These are phyloP conservation scores for Aphanomyces invadans DNA, from an alignment of 352 stramenopile species.

Conservation along the genomic window DNA sequence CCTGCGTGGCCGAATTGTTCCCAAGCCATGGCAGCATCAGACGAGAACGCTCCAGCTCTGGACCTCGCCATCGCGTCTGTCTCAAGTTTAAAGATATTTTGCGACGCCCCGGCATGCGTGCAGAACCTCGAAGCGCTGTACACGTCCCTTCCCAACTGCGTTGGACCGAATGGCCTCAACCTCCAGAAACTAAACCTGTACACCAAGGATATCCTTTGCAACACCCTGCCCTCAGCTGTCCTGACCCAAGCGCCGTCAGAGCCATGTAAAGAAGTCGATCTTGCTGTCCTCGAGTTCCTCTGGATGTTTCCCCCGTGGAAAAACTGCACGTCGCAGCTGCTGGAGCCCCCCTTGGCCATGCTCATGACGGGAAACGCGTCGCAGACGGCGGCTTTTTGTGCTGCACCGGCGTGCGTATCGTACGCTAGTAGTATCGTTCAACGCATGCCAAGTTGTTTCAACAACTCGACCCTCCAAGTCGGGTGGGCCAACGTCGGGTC, in stretches of 20 bases:
- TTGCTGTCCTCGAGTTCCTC: conserved; percentile 6
- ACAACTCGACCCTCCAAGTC: not conserved
- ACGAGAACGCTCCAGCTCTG: not conserved
- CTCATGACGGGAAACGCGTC: not conserved
- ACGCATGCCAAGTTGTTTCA: conserved; percentile 6
- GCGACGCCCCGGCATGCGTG: not conserved
- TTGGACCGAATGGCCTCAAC: not conserved
- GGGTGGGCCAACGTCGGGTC: not conserved
- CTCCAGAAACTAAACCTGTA: not conserved
- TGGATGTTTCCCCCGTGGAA: not conserved
- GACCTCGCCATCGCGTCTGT: not conserved
- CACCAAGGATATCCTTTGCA: not conserved
- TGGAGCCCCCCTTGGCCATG: not conserved
- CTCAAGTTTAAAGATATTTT: not conserved
- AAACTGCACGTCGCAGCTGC: not conserved
- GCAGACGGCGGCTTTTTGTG: not conserved
- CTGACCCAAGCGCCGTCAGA: not conserved
- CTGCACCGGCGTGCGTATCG: not conserved
- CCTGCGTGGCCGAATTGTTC: conserved; percentile 14
- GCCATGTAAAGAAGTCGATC: not conserved
- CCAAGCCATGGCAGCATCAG: not conserved
- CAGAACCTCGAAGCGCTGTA: conserved; percentile 1
- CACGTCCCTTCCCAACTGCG: conserved; percentile 8
- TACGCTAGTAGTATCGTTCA: not conserved
- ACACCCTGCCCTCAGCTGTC: not conserved